These are phyloP conservation scores for Asclepias syriaca DNA, from an alignment of 257 asterid species.

Conservation along the genomic window DNA sequence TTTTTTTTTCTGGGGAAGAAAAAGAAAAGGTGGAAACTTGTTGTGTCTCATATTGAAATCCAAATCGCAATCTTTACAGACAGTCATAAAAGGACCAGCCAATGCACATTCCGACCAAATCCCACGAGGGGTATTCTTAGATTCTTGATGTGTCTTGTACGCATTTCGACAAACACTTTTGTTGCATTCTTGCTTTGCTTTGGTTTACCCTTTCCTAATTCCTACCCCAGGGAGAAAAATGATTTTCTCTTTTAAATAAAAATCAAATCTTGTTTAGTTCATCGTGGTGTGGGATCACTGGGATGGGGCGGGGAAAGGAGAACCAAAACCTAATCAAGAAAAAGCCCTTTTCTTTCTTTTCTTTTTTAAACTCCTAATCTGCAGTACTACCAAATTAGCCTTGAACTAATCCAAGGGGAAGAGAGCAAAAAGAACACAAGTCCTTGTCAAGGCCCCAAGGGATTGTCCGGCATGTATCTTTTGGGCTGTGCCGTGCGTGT, in stretches of 20 bases:
- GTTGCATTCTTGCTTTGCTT: not conserved
- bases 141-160: not conserved
- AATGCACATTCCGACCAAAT: constrained; percentile 10
- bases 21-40: constrained; percentile 19
- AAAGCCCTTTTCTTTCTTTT: not conserved
- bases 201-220: not conserved
- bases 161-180: not conserved
- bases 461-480: constrained; percentile 2
- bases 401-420: too few relatives aligned
- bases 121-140: not conserved
- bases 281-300: not conserved
- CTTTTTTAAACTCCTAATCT: not conserved
- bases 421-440: constrained; percentile 25
- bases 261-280: not conserved
- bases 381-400: too few relatives aligned
- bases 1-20: not conserved
- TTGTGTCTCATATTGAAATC: constrained; percentile 31
- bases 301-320: too few relatives aligned
- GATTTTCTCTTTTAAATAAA: not conserved
- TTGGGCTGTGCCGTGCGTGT: not conserved
- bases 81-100: constrained; percentile 24
- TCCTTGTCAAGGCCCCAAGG: constrained; percentile 22
- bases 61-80: constrained; percentile 38
- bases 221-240: not conserved
- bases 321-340: not conserved